A percentile compares a stretch with the other conserved stretches of the same genome.
These are phyloP conservation scores for Hygrophila difformis DNA, from an alignment of 257 asterid genomes.

Conservation along the genomic window DNA sequence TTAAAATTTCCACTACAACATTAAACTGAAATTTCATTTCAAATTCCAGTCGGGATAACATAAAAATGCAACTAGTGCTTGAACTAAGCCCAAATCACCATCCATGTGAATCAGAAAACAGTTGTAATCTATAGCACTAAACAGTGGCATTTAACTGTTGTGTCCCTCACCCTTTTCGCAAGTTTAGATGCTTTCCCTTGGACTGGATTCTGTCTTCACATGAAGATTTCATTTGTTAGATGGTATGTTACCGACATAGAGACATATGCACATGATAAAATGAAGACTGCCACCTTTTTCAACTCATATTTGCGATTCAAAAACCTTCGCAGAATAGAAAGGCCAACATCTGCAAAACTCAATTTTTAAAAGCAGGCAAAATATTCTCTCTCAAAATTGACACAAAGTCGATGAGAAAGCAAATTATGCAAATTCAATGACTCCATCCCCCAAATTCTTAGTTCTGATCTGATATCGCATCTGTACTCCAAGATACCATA, in stretches of 20 bases:
- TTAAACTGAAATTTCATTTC: neutral
- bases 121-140: conserved; percentile 3
- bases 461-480: too few relatives aligned
- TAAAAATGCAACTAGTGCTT: too few relatives aligned
- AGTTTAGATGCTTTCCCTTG: conserved; percentile 75
- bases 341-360: conserved; percentile 69
- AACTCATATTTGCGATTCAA: conserved; percentile 44
- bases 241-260: conserved; percentile 9
- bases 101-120: too few relatives aligned
- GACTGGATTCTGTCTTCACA: conserved; percentile 70
- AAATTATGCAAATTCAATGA: neutral
- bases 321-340: conserved; percentile 78
- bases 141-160: neutral
- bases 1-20: neutral
- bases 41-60: too few relatives aligned
- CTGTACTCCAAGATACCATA: neutral
- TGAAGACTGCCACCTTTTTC: conserved; percentile 46
- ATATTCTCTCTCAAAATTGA: neutral
- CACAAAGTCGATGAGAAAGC: neutral
- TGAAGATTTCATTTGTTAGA: conserved; percentile 37
- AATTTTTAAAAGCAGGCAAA: conserved; percentile 11
- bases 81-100: too few relatives aligned
- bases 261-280: conserved; percentile 10
- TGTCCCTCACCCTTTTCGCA: conserved; percentile 80
- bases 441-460: too few relatives aligned